These are phyloP conservation scores for Priceomyces melissophilus DNA, from an alignment of 805 yeast genomes.

Conservation along the genomic window DNA sequence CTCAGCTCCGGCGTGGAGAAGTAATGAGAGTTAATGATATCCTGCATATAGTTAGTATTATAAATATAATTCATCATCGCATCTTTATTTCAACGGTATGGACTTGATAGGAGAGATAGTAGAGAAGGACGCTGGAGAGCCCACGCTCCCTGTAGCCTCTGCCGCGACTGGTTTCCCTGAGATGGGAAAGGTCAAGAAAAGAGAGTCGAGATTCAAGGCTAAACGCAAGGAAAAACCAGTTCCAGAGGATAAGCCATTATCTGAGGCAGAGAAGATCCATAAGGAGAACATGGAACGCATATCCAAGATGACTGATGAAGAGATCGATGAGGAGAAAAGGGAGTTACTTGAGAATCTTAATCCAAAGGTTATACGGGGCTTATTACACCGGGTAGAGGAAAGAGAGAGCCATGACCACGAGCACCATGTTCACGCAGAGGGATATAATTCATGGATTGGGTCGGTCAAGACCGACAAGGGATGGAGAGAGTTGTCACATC, in stretches of 20 bases:
- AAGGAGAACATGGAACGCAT: slow-evolving; percentile 66
- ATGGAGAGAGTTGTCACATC: slow-evolving; percentile 25
- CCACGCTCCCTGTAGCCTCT: slow-evolving; percentile 28
- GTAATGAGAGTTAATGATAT: no score
- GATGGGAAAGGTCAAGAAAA: slow-evolving; percentile 24
- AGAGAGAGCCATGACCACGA: slow-evolving; percentile 23
- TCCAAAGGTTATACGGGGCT: slow-evolving; percentile 60
- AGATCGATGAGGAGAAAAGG: slow-evolving; percentile 59
- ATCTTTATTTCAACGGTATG: slow-evolving; percentile 37
- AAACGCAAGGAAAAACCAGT: slow-evolving; percentile 28
- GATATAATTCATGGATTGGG: slow-evolving; percentile 41
- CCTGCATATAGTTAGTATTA: no score
- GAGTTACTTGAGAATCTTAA: slow-evolving; percentile 67
- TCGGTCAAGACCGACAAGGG: slow-evolving; percentile 37
- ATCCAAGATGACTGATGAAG: slow-evolving; percentile 59
- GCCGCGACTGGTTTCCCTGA: slow-evolving; percentile 35
- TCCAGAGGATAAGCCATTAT: slow-evolving; percentile 16
- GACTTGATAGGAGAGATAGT: slow-evolving; percentile 71
- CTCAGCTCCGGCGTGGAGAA: no score
- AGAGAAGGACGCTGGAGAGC: slow-evolving; percentile 49
- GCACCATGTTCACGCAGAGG: slow-evolving; percentile 37
- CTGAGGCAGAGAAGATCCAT: slow-evolving; percentile 75
- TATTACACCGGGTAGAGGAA: slow-evolving; percentile 55
- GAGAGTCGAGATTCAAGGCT: slow-evolving; percentile 50
- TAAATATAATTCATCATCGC: no score